phyloP scores from a whole-genome alignment of 352 stramenopile genomes.

The Phytophthora constricta region DNA sequence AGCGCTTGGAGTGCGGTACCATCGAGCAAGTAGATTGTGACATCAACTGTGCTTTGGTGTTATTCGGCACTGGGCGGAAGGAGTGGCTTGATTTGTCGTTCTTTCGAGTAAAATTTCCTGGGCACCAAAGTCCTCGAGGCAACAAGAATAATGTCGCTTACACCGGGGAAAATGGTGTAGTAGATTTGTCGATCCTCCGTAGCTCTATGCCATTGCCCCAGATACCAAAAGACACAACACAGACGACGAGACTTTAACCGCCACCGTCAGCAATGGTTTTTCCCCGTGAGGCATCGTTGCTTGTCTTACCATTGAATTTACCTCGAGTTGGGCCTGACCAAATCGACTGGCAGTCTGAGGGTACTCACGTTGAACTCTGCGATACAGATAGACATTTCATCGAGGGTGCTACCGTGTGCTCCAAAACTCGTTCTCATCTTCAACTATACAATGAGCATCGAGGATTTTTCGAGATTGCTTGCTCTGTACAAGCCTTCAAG shows the following conservation, averaged over 20 bases:
- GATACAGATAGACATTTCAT: constrained; percentile 39
- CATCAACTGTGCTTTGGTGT: constrained; percentile 63
- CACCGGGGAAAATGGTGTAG: not conserved
- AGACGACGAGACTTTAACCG: too few species aligned
- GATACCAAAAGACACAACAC: too few species aligned
- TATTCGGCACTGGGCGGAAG: constrained; percentile 51
- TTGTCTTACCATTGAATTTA: constrained; percentile 6
- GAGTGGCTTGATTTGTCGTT: constrained; percentile 65
- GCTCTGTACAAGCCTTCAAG: constrained; percentile 50
- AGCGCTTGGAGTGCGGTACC: constrained; percentile 29
- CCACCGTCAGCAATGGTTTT: too few species aligned
- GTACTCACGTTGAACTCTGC: constrained; percentile 57
- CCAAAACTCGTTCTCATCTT: constrained; percentile 40
- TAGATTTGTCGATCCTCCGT: not conserved
- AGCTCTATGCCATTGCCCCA: not conserved
- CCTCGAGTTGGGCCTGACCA: constrained; percentile 16
- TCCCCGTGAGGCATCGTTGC: not conserved
- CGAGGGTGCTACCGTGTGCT: constrained; percentile 60
- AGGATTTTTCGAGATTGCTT: constrained; percentile 58
- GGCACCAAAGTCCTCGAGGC: constrained; percentile 5
- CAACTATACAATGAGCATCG: constrained; percentile 62
- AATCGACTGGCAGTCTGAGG: constrained; percentile 68
- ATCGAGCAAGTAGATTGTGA: constrained; percentile 60
- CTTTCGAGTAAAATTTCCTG: constrained; percentile 47
- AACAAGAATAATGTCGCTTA: not conserved